phyloP scores from a whole-genome alignment of 345 rosid genomes.

The Draba incana region DNA sequence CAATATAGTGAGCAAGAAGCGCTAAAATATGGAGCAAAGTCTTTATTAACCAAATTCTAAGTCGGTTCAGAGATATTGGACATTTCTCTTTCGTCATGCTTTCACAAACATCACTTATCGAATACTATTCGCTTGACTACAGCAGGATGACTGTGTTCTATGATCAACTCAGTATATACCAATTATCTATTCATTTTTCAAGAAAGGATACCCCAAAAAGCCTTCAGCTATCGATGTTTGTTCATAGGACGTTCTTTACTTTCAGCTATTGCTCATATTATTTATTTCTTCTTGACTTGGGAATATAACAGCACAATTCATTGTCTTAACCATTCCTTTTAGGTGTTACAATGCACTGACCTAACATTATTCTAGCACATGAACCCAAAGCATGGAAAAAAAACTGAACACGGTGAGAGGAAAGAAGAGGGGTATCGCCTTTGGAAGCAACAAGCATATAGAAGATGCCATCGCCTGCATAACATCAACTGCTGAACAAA shows the following conservation, averaged over 20 bases:
- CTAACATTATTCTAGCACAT: neutral
- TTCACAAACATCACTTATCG: too few relatives aligned
- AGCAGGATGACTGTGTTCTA: too few relatives aligned
- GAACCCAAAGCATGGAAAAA: too few relatives aligned
- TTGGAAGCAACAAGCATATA: conserved; percentile 59
- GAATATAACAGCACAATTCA: neutral
- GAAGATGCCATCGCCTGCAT: conserved; percentile 92
- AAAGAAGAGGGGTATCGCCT: conserved; percentile 47
- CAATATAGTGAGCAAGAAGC: neutral
- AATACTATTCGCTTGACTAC: too few relatives aligned
- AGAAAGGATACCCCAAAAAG: too few relatives aligned
- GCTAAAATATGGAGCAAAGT: neutral
- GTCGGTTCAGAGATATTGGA: neutral
- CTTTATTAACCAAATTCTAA: neutral
- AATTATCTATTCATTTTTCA: too few relatives aligned
- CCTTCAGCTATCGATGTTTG: too few relatives aligned
- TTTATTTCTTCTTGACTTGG: too few relatives aligned
- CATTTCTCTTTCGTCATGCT: too few relatives aligned
- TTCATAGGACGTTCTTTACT: too few relatives aligned
- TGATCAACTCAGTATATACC: too few relatives aligned
- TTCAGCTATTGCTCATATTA: too few relatives aligned
- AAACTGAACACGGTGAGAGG: neutral
- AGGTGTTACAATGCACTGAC: neutral
- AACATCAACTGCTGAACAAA: conserved; percentile 85
- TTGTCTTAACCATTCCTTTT: neutral